Base-by-base conservation (phyloP, 2,329 filamentous ascomycete species). In the Mycosphaerella sp. region DNA sequence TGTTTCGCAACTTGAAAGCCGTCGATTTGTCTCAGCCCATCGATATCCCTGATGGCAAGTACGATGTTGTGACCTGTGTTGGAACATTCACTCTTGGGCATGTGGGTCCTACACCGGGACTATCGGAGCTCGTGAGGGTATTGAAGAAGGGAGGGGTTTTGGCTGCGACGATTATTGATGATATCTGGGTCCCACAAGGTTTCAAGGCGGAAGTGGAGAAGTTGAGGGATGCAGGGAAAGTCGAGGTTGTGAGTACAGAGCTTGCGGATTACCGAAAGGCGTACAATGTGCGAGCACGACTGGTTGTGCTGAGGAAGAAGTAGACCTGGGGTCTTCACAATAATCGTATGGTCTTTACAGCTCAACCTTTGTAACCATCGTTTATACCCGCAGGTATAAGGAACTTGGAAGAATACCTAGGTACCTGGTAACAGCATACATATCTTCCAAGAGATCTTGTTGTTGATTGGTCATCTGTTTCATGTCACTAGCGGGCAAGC, bases 51-150 rank as follows among this genome's bases (percentile, higher is more conserved):
- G 71, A 75, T 56, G 68, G 69, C 8, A 67, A 66, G 2, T 81
- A 80, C 58, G 78, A 80, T 48, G 73, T 74, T 4, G 71, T 81
- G 14, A 73, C 74, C 1, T 82, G 79, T 66, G 73, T 76, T 23
- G 79, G 79, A 26, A 81, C 78, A 2, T 74, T 82, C 56, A 82
- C 80, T 0, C 72, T 75, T 50, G 78, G 77, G 9, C 79, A 82
- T 57, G 74, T 82, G 36, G 79, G 78, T 1, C 78, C 79, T 0
- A 65, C 68, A 42, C 67, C 67, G 2, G 75, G 75, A 2, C 60
- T 82, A 40, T 64, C 69, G 21, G 79, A 81, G 61, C 75, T 82
- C 46, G 69, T 78, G 23, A 69, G 79, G 8, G 63, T 81, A 3
- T 68, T 74, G 31, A 77, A 75, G 66, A 69, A 60, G 9, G 70